Percentiles rank a stretch among this genome's conserved stretches.
Conservation (phyloP, 1,284 basidiomycete species). For the Ustilago xerochloae region DNA sequence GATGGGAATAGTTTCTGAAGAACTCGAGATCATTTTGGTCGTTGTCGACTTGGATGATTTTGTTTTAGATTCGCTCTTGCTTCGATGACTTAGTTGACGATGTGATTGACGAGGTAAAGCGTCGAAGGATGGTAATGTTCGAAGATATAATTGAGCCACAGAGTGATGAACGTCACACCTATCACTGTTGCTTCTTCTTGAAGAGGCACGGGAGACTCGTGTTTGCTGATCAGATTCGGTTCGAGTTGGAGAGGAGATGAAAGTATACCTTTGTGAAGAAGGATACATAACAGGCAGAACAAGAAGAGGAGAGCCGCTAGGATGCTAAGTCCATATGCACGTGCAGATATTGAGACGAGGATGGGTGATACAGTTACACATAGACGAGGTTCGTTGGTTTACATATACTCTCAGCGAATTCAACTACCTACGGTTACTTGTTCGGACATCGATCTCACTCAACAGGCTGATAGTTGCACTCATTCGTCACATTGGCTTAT, state of each 20-base stretch:
- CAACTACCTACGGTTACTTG: no score
- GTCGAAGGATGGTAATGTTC: slow-evolving; percentile 10
- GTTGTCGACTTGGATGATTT: background rate
- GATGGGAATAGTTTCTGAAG: background rate
- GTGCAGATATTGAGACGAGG: no score
- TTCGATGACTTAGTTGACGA: background rate
- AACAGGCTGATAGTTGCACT: no score
- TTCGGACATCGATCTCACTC: no score
- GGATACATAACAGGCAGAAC: slow-evolving; percentile 2
- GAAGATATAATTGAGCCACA: slow-evolving; percentile 29
- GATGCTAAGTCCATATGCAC: no score
- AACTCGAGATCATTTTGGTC: background rate
- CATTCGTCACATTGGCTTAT: no score
- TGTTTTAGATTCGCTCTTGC: background rate
- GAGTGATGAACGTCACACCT: slow-evolving; percentile 41
- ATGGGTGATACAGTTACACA: no score
- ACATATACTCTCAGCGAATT: no score
- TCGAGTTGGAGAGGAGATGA: background rate
- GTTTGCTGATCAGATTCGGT: background rate
- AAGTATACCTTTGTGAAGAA: background rate
- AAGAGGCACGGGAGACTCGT: background rate
- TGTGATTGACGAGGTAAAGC: background rate
- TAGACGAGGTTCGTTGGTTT: no score
- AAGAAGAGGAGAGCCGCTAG: no score
- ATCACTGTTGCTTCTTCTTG: slow-evolving; percentile 3